Evolutionary conservation across 805 yeast genomes (phyloP).

Genomic region (Ogataea pini): DNA sequence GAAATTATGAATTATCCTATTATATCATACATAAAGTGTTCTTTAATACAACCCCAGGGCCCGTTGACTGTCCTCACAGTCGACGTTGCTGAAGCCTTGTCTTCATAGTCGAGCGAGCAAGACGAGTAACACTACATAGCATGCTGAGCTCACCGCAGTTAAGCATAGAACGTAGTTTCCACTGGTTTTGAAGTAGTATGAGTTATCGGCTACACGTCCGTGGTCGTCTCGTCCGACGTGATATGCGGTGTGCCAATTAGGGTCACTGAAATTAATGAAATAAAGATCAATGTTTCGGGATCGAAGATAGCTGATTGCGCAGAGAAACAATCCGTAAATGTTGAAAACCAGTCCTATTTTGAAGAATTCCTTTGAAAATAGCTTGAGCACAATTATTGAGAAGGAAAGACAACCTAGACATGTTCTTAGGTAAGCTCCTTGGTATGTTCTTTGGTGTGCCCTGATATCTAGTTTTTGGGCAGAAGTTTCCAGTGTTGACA

Average conservation of each 20-base stretch:
- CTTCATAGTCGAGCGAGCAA: conserved; percentile 46
- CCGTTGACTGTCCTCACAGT: neutral
- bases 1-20: neutral
- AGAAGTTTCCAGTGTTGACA: conserved; percentile 39
- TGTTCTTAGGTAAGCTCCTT: conserved; percentile 78
- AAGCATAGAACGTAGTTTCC: conserved; percentile 61
- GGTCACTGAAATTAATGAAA: conserved; percentile 29
- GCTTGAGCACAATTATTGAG: conserved; percentile 59
- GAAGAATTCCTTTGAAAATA: conserved; percentile 63
- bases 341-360: conserved; percentile 69
- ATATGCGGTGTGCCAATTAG: conserved; percentile 24
- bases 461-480: conserved; percentile 50
- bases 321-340: conserved; percentile 52
- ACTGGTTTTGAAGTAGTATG: conserved; percentile 52
- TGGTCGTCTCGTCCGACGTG: conserved; percentile 13
- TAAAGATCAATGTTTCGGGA: conserved; percentile 35
- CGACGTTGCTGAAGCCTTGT: neutral
- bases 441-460: conserved; percentile 82
- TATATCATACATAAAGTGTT: neutral
- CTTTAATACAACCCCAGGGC: neutral
- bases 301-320: conserved; percentile 39
- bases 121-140: conserved; percentile 53
- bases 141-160: conserved; percentile 47
- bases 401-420: conserved; percentile 70
- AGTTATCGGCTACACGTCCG: conserved; percentile 16